A percentile compares a stretch with the other conserved stretches of the same genome.
Evolutionary conservation across 768 basidiomycete species (phyloP).

Genomic region (Termitomyces heimii): DNA sequence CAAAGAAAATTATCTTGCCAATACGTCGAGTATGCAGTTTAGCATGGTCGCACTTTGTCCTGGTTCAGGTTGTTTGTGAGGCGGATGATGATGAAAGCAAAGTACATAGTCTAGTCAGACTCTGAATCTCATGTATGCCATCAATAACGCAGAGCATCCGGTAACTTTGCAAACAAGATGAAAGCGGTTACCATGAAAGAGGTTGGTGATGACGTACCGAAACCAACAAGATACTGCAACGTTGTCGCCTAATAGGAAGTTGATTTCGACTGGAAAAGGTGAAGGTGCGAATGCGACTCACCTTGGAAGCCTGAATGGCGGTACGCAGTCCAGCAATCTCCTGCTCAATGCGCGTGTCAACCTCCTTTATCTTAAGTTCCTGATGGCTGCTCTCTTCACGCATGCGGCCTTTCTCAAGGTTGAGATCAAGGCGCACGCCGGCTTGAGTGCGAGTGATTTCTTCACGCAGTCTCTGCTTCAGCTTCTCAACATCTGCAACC

Average conservation of each 20-base stretch:
- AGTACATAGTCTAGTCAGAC: slow-evolving; percentile 21
- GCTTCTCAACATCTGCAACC: slow-evolving; percentile 83
- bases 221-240: slow-evolving; percentile 81
- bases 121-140: slow-evolving; percentile 82
- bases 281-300: slow-evolving; percentile 19
- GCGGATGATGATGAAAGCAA: not conserved
- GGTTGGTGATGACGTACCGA: slow-evolving; percentile 47
- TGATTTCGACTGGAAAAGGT: not conserved
- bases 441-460: slow-evolving; percentile 91
- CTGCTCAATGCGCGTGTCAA: slow-evolving; percentile 94
- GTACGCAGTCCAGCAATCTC: slow-evolving; percentile 87
- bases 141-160: slow-evolving; percentile 78
- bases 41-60: slow-evolving; percentile 59
- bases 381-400: slow-evolving; percentile 88
- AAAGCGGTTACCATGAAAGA: not conserved
- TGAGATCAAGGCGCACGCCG: slow-evolving; percentile 90
- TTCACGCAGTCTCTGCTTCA: slow-evolving; percentile 89
- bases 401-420: slow-evolving; percentile 94
- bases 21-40: slow-evolving; percentile 52
- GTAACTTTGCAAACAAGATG: slow-evolving; percentile 48
- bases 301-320: slow-evolving; percentile 82
- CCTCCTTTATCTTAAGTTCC: slow-evolving; percentile 95
- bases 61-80: not conserved
- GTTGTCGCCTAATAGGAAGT: slow-evolving; percentile 59
- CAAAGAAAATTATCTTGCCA: slow-evolving; percentile 50